Evolutionary conservation across 371 early-diverging fungal species (phyloP).

Genomic region (Mucor lusitanicus): DNA sequence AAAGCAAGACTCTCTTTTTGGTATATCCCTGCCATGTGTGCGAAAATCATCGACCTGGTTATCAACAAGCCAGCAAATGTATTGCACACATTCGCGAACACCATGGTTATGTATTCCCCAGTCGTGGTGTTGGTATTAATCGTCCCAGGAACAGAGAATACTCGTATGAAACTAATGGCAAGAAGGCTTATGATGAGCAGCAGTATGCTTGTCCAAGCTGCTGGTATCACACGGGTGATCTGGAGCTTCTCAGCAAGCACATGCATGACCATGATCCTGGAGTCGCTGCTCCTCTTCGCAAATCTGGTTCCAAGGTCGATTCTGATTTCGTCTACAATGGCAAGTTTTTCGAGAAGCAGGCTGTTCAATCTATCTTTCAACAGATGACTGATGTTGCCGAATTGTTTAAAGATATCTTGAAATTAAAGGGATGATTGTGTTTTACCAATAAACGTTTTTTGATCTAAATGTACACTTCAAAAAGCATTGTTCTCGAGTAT

Average conservation of each 20-base stretch:
- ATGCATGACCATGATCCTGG: background rate
- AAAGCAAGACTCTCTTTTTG: background rate
- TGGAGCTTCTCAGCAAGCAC: background rate
- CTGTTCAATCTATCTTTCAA: background rate
- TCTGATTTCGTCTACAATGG: background rate
- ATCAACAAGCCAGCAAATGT: background rate
- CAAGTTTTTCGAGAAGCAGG: background rate
- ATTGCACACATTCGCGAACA: background rate
- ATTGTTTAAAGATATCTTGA: background rate
- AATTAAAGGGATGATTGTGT: background rate
- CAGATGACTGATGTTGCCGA: background rate
- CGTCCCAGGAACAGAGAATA: background rate
- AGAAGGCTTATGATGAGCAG: background rate
- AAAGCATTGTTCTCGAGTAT: background rate
- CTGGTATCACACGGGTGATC: background rate
- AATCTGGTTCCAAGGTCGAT: background rate
- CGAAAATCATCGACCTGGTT: background rate
- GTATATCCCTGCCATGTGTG: background rate
- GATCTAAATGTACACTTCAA: background rate
- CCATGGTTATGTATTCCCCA: background rate
- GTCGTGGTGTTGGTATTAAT: background rate
- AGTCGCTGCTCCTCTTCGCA: background rate
- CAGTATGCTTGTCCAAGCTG: background rate
- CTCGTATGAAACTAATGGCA: background rate
- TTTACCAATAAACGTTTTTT: background rate